Conservation (phyloP, 805 yeast genomes). For the Kluyveromyces siamensis region DNA sequence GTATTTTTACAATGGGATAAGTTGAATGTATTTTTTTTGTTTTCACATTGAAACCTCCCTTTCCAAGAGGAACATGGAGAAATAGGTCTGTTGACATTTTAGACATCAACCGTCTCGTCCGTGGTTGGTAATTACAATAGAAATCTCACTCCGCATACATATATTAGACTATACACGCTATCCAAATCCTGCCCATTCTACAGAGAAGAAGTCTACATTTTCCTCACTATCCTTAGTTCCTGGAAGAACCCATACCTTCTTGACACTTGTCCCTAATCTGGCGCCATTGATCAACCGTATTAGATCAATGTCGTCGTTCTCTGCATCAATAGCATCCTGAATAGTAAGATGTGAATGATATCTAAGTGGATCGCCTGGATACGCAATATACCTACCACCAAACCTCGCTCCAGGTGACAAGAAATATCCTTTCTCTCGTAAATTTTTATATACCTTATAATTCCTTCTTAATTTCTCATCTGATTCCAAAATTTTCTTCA, state of each 20-base stretch:
- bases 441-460: slow-evolving; percentile 30
- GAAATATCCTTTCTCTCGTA: slow-evolving; percentile 35
- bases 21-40: neutral
- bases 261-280: slow-evolving; percentile 84
- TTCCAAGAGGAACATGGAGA: neutral
- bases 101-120: no score
- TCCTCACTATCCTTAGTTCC: slow-evolving; percentile 26
- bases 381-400: slow-evolving; percentile 83
- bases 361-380: slow-evolving; percentile 90
- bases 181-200: slow-evolving; percentile 98
- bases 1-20: no score
- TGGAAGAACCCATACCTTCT: slow-evolving; percentile 66
- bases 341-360: slow-evolving; percentile 84
- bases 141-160: neutral
- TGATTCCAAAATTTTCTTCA: neutral
- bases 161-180: slow-evolving; percentile 18
- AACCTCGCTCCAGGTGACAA: slow-evolving; percentile 82
- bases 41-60: neutral
- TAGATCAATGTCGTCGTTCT: slow-evolving; percentile 43
- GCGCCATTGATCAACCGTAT: slow-evolving; percentile 72
- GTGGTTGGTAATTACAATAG: no score
- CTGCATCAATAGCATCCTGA: slow-evolving; percentile 34
- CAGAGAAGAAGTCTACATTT: slow-evolving; percentile 46
- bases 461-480: slow-evolving; percentile 2
- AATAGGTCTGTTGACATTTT: no score